Percentiles rank a stretch among this genome's conserved stretches.
Evolutionary conservation across 2,329 filamentous ascomycete species (phyloP).

Genomic region (Lasiodiplodia citricola): DNA sequence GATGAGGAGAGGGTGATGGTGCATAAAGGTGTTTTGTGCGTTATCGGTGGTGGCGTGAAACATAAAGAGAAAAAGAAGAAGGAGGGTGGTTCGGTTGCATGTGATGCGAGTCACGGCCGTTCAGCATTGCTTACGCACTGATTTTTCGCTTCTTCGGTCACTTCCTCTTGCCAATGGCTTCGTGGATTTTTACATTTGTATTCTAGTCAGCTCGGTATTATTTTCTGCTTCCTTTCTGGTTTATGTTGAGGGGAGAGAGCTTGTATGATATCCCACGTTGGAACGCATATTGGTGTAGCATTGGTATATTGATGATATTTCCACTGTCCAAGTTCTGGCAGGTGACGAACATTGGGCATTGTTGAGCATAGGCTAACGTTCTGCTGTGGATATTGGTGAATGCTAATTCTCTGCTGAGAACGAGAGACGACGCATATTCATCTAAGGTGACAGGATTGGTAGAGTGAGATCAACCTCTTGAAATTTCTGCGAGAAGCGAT

Average conservation of each 20-base stretch:
- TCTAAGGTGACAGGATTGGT: too few species aligned
- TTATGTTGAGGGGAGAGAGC: background rate
- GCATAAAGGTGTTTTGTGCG: background rate
- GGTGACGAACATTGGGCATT: too few species aligned
- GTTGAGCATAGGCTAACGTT: too few species aligned
- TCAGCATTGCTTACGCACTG: background rate
- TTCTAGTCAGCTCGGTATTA: background rate
- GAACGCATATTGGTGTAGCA: slow-evolving; percentile 11
- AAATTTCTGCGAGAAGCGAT: too few species aligned
- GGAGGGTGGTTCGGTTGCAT: background rate
- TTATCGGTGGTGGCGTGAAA: background rate
- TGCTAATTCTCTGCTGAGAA: too few species aligned
- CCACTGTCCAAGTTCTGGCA: too few species aligned
- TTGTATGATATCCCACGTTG: slow-evolving; percentile 22
- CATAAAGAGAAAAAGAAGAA: background rate
- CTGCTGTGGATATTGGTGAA: too few species aligned
- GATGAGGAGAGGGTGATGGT: too few species aligned
- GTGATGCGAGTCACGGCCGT: background rate
- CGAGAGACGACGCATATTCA: too few species aligned
- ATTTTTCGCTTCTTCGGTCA: background rate
- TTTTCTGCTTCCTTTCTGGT: background rate
- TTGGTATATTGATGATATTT: background rate
- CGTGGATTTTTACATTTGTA: background rate
- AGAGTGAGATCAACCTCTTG: too few species aligned
- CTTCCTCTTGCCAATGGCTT: background rate